A percentile compares a stretch with the other conserved stretches of the same genome.
Conservation (phyloP, 1,284 basidiomycete genomes). For the Cutaneotrichosporon mucoides region DNA sequence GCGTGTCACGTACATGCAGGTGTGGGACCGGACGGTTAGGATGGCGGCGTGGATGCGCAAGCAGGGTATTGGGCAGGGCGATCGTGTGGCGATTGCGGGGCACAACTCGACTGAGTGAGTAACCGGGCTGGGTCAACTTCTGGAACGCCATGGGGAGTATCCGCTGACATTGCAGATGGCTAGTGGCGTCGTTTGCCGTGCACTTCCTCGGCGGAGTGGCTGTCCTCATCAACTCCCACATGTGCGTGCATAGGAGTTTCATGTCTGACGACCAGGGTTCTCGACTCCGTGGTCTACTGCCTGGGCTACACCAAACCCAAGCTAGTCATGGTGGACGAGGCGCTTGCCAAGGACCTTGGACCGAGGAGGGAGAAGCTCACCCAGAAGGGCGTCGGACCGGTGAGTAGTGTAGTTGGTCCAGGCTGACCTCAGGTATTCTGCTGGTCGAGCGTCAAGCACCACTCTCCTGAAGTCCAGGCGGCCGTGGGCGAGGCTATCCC, state of each 20-base stretch:
- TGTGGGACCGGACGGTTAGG: neutral
- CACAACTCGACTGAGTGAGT: slow-evolving; percentile 1
- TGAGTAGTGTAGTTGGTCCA: neutral
- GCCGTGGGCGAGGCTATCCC: neutral
- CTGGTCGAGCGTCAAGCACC: neutral
- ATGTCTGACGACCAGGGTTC: neutral
- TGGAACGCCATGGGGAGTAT: neutral
- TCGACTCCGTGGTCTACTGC: slow-evolving; percentile 28
- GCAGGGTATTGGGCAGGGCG: neutral
- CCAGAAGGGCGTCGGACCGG: neutral
- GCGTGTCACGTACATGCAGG: neutral
- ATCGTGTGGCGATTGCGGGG: neutral
- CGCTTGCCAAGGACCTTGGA: slow-evolving; percentile 23
- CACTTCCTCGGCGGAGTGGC: slow-evolving; percentile 5
- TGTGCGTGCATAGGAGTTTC: neutral
- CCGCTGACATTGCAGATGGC: neutral
- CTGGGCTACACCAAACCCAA: slow-evolving; percentile 26
- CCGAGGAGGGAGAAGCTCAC: slow-evolving; percentile 2
- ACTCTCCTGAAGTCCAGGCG: neutral
- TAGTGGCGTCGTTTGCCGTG: neutral
- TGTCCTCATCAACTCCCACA: neutral
- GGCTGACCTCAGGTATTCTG: neutral
- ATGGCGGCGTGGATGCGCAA: slow-evolving; percentile 3
- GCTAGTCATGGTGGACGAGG: slow-evolving; percentile 34
- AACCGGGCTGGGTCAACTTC: neutral